These are phyloP conservation scores for Xylaria sp. DNA, from an alignment of 2,329 filamentous ascomycete species.

Conservation along the genomic window DNA sequence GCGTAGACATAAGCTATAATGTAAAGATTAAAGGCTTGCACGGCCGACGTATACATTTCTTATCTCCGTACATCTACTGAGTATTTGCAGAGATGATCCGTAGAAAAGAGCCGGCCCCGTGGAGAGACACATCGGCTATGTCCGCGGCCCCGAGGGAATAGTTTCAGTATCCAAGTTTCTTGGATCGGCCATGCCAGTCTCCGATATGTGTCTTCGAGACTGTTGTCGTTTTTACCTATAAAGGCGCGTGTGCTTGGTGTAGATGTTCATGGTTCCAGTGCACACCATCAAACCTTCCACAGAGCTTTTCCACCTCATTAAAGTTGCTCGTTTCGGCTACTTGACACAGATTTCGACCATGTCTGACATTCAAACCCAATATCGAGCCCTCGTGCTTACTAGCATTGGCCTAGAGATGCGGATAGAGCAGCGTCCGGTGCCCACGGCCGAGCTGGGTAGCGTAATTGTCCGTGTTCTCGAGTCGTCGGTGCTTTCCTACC, in stretches of 20 bases:
- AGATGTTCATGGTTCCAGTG: background rate
- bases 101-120: background rate
- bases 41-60: too few species aligned
- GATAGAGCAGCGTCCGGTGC: constrained; percentile 43
- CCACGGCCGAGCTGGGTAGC: constrained; percentile 42
- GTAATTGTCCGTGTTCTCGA: constrained; percentile 48
- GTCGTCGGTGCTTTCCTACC: constrained; percentile 48
- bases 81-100: too few species aligned
- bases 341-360: constrained; percentile 6
- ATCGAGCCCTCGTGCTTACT: constrained; percentile 41
- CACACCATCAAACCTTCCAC: background rate
- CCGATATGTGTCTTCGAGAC: too few species aligned
- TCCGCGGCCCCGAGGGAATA: constrained; percentile 6
- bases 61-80: too few species aligned
- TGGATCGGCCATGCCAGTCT: background rate
- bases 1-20: too few species aligned
- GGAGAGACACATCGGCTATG: background rate
- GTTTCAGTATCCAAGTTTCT: too few species aligned
- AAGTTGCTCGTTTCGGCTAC: background rate
- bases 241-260: background rate
- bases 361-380: constrained; percentile 27
- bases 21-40: too few species aligned
- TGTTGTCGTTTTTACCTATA: background rate
- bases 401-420: constrained; percentile 31
- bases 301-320: too few species aligned